Percentiles rank a stretch among this genome's conserved stretches.
Evolutionary conservation across 768 basidiomycete genomes (phyloP).

Genomic region (Lanmaoa rubissima): DNA sequence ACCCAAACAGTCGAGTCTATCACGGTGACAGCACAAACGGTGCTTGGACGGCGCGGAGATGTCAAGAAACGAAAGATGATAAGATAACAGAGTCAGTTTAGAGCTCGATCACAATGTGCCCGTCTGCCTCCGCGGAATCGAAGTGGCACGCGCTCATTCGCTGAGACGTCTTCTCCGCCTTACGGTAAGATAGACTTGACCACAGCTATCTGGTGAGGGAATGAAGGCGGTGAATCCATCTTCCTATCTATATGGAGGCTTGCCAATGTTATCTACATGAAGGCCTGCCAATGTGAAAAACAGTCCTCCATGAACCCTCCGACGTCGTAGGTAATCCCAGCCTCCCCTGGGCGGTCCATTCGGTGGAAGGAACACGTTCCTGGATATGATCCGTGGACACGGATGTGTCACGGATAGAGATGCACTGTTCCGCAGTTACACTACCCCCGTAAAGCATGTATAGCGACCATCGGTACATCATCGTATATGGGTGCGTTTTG

Average conservation of each 20-base stretch:
- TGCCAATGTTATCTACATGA: neutral
- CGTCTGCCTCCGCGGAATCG: conserved; percentile 24
- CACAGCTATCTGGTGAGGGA: neutral
- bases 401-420: neutral
- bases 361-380: neutral
- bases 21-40: conserved; percentile 7
- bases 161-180: conserved; percentile 4
- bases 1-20: neutral
- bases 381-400: conserved; percentile 19
- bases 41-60: conserved; percentile 22
- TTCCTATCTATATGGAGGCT: conserved; percentile 4
- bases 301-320: neutral
- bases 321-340: neutral
- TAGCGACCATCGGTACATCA: neutral
- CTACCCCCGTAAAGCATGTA: neutral
- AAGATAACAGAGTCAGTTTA: conserved; percentile 23
- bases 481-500: neutral
- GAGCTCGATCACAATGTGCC: conserved; percentile 11
- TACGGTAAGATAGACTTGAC: conserved; percentile 3
- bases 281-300: neutral
- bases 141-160: conserved; percentile 2
- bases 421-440: neutral
- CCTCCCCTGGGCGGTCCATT: neutral
- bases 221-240: neutral
- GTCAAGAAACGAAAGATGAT: conserved; percentile 17